Percentiles rank a stretch among this genome's conserved stretches.
phyloP scores from a whole-genome alignment of 129 eudicot genomes.

The Ambrosia trifida region DNA sequence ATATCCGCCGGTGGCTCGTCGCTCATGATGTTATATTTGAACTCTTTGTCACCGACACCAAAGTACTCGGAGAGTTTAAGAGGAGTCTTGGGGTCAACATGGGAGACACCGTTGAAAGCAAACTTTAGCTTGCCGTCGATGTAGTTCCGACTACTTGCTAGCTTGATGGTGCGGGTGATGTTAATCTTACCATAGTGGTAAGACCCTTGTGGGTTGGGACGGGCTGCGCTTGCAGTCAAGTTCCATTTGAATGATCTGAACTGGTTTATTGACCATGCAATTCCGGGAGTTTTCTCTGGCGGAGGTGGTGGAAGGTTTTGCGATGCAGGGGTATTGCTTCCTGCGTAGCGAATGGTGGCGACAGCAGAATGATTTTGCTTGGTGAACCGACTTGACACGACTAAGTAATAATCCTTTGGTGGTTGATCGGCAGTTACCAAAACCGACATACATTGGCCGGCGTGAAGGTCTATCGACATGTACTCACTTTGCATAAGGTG shows the following conservation, averaged over 20 bases:
- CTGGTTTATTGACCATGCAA: conserved; percentile 85
- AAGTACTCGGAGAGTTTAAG: conserved; percentile 73
- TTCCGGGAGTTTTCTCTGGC: conserved; percentile 42
- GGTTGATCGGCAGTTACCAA: conserved; percentile 68
- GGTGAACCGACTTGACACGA: conserved; percentile 71
- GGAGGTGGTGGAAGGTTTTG: conserved; percentile 54
- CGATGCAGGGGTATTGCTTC: conserved; percentile 43
- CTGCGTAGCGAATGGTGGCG: conserved; percentile 56
- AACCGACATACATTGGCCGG: conserved; percentile 79
- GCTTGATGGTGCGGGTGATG: conserved; percentile 89
- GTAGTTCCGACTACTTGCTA: conserved; percentile 43
- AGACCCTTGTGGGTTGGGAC: conserved; percentile 96
- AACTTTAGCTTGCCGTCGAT: conserved; percentile 73
- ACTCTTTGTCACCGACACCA: conserved; percentile 45
- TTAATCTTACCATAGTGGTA: conserved; percentile 88
- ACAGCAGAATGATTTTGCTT: conserved; percentile 41
- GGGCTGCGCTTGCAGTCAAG: conserved; percentile 96
- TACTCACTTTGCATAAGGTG: conserved; percentile 72
- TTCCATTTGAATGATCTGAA: conserved; percentile 89
- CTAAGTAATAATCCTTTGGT: conserved; percentile 79
- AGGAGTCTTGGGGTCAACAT: conserved; percentile 58
- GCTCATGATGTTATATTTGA: conserved; percentile 48
- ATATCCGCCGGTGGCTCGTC: conserved; percentile 57
- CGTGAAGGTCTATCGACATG: conserved; percentile 78
- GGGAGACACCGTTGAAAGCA: conserved; percentile 79